These are phyloP conservation scores for Chaetoceros muelleri DNA, from an alignment of 108 stramenopile genomes.

Conservation along the genomic window DNA sequence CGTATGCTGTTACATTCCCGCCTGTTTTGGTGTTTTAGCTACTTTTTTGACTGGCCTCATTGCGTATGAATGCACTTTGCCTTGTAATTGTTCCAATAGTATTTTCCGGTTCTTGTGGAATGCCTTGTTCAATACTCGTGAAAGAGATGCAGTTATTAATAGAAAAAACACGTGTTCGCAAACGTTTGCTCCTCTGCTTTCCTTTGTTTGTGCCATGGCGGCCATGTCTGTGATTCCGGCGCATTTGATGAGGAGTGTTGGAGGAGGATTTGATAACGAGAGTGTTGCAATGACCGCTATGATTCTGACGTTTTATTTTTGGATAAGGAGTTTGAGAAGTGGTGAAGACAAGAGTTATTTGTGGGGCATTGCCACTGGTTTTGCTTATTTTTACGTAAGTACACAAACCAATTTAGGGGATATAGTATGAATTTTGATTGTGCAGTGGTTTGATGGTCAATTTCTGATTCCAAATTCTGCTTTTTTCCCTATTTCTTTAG, in stretches of 20 bases:
- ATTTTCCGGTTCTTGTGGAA: slow-evolving; percentile 29
- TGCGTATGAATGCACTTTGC: slow-evolving; percentile 63
- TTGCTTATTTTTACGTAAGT: slow-evolving; percentile 87
- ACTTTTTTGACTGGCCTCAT: slow-evolving; percentile 56
- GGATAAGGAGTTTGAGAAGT: slow-evolving; percentile 68
- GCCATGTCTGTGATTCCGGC: slow-evolving; percentile 92
- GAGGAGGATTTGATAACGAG: slow-evolving; percentile 99
- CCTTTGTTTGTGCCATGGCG: slow-evolving; percentile 73
- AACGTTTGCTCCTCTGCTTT: neutral
- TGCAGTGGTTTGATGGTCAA: neutral
- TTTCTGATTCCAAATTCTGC: slow-evolving; percentile 16
- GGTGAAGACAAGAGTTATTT: slow-evolving; percentile 30
- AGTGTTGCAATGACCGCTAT: slow-evolving; percentile 92
- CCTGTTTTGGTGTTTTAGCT: slow-evolving; percentile 82
- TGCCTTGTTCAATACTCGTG: slow-evolving; percentile 4
- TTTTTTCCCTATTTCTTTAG: neutral
- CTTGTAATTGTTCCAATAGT: slow-evolving; percentile 37
- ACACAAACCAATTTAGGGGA: too few species aligned
- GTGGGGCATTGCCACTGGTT: slow-evolving; percentile 47
- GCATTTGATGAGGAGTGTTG: slow-evolving; percentile 92
- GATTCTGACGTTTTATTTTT: slow-evolving; percentile 89
- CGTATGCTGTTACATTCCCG: slow-evolving; percentile 86
- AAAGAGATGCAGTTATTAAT: neutral
- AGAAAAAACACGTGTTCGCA: neutral
- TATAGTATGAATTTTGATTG: slow-evolving; percentile 46